A percentile compares a stretch with the other conserved stretches of the same genome.
phyloP scores from a whole-genome alignment of 805 yeast genomes.

The Wickerhamiella vanderwaltii region DNA sequence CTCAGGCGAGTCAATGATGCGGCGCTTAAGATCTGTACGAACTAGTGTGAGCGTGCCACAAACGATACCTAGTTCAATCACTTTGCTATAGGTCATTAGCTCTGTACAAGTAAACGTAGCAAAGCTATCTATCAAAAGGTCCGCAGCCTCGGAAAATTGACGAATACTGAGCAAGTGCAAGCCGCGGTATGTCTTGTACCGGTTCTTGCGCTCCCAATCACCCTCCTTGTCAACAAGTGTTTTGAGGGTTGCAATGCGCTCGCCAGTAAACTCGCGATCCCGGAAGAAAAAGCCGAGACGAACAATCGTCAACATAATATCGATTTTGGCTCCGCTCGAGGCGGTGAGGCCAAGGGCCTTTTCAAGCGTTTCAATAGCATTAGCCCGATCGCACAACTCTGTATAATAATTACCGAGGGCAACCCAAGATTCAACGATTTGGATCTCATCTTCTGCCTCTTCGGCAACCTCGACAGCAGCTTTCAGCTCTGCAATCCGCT shows the following conservation, averaged over 20 bases:
- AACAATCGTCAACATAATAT: slow-evolving; percentile 64
- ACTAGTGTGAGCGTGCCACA: slow-evolving; percentile 77
- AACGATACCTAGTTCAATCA: slow-evolving; percentile 76
- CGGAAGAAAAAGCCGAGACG: slow-evolving; percentile 84
- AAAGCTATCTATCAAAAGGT: slow-evolving; percentile 73
- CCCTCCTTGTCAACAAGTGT: slow-evolving; percentile 87
- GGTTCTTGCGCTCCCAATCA: slow-evolving; percentile 97
- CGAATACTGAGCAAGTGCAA: slow-evolving; percentile 73
- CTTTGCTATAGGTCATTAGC: slow-evolving; percentile 74
- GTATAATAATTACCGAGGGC: slow-evolving; percentile 83
- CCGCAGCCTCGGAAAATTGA: slow-evolving; percentile 75
- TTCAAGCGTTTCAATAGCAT: slow-evolving; percentile 53
- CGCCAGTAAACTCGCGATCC: slow-evolving; percentile 57
- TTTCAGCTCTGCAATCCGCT: slow-evolving; percentile 37
- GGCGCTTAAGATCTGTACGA: slow-evolving; percentile 71
- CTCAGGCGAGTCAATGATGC: slow-evolving; percentile 89
- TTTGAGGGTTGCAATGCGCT: slow-evolving; percentile 62
- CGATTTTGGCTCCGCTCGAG: slow-evolving; percentile 83
- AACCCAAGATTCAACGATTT: slow-evolving; percentile 61
- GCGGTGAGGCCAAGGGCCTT: slow-evolving; percentile 71
- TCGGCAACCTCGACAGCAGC: slow-evolving; percentile 41
- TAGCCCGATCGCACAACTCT: slow-evolving; percentile 63
- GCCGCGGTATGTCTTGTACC: slow-evolving; percentile 86
- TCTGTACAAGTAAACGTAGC: slow-evolving; percentile 94
- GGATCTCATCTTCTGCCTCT: slow-evolving; percentile 79